A percentile compares a stretch with the other conserved stretches of the same genome.
Evolutionary conservation across 1,284 basidiomycete species (phyloP).

Genomic region (Leccinum fallax): DNA sequence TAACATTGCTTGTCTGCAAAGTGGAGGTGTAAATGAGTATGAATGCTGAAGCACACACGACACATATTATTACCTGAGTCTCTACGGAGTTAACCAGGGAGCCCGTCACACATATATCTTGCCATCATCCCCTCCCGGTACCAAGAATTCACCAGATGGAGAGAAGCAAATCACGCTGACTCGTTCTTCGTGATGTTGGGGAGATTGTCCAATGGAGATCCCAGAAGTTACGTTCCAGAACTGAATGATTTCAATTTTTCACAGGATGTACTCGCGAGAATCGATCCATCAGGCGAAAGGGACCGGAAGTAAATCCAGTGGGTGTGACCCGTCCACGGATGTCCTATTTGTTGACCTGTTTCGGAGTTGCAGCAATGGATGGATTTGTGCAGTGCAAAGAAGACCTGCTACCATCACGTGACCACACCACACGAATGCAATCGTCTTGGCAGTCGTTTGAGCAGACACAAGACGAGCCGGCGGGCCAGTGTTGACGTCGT

Average conservation of each 20-base stretch:
- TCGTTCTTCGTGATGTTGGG: not conserved
- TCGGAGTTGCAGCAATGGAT: conserved; percentile 14
- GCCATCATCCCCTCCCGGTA: fast-evolving
- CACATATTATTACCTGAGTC: not conserved
- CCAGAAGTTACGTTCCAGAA: conserved; percentile 18
- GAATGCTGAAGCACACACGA: not conserved
- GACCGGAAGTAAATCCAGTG: not conserved
- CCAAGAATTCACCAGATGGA: conserved; percentile 7
- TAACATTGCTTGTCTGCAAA: no score
- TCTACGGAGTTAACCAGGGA: not conserved
- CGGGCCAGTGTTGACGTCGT: not conserved
- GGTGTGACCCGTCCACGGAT: conserved; percentile 11
- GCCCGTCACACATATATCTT: conserved; percentile 1
- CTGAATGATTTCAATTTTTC: conserved; percentile 1
- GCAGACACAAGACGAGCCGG: not conserved
- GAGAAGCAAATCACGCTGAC: conserved; percentile 4
- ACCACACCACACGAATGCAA: conserved; percentile 13
- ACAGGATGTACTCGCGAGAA: conserved; percentile 12
- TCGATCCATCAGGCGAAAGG: conserved; percentile 12
- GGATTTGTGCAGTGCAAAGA: conserved; percentile 1
- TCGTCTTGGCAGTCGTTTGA: not conserved
- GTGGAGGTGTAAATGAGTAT: not conserved
- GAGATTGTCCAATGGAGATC: not conserved
- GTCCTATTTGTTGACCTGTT: conserved; percentile 6
- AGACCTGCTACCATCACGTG: conserved; percentile 9